Evolutionary conservation across 805 yeast genomes (phyloP).

Genomic region (Saccharomyces eubayanus): DNA sequence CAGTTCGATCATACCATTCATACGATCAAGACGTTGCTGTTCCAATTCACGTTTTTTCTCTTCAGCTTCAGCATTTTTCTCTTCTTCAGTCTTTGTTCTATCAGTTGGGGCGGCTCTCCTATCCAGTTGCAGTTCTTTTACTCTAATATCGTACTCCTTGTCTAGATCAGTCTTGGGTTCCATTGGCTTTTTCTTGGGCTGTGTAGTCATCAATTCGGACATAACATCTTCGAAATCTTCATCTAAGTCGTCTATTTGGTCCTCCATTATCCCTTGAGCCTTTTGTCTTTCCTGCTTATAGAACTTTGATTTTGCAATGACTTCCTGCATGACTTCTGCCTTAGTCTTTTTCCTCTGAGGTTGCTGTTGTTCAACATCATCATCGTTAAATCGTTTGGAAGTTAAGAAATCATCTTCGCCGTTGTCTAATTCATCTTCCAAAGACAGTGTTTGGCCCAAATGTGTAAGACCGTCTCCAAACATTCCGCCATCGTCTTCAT

Average conservation of each 20-base stretch:
- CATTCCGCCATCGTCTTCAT: constrained; percentile 40
- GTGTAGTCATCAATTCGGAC: constrained; percentile 36
- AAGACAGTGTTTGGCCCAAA: constrained; percentile 58
- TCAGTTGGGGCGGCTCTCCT: constrained; percentile 76
- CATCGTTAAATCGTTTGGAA: constrained; percentile 27
- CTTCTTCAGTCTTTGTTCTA: constrained; percentile 72
- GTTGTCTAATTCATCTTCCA: constrained; percentile 46
- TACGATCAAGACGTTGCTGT: constrained; percentile 59
- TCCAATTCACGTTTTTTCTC: constrained; percentile 58
- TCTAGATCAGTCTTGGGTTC: constrained; percentile 30
- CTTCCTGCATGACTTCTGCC: constrained; percentile 79
- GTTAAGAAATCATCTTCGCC: constrained; percentile 30
- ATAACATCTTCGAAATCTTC: constrained; percentile 66
- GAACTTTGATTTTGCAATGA: constrained; percentile 73
- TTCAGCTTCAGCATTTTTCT: constrained; percentile 48
- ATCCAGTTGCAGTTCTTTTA: constrained; percentile 58
- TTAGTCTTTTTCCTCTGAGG: constrained; percentile 64
- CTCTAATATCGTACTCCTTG: constrained; percentile 54
- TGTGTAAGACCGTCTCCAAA: constrained; percentile 58
- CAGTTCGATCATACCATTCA: constrained; percentile 56
- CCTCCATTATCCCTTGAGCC: constrained; percentile 51
- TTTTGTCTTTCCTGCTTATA: constrained; percentile 69
- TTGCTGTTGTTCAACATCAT: constrained; percentile 34
- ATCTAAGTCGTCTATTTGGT: constrained; percentile 57
- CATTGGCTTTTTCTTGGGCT: constrained; percentile 15